Base-by-base conservation (phyloP, 1,139 yeast genomes). In the Eremothecium sinecaudum region DNA sequence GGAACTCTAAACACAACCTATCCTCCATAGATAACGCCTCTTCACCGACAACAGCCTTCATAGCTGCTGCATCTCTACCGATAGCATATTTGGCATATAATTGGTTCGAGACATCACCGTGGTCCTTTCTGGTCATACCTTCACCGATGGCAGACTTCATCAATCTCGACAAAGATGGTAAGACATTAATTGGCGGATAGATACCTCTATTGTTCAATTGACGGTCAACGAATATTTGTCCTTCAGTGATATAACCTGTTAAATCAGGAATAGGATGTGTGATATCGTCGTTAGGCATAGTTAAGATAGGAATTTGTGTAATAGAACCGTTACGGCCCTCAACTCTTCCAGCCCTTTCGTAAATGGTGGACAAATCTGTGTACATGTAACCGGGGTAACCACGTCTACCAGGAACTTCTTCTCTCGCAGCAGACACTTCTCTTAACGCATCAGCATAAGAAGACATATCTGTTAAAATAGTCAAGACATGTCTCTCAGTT, bases 331-430 rank as follows among this genome's bases (percentile, higher is more conserved):
- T 90, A 69, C 98, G 81, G 47, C 99, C 99, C 67, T 92, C 98
- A 46, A 90, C 98, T 71, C 99, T 81, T 62, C 99, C 99, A 29
- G 99, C 99, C 69, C 99, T 82, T 69, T 90, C 99, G 63, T 90
- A 90, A 58, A 90, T 86, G 41, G 97, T 90, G 36, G 97, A 82
- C 71, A 90, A 83, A 79, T 90, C 98, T 34, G 99, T 90, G 69
- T 90, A 90, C 99, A 90, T 90, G 65, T 90, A 90, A 81, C 99
- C 99, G 45, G 99, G 99, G 66, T 90, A 90, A 71, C 99, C 99
- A 78, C 99, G 86, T 75, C 99, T 86, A 72, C 99, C 99, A 57
- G 99, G 99, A 32, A 90, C 99, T 69, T 90, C 99, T 69, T 90
- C 99, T 73, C 99, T 83, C 34, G 99, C 99, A 42, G 99, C 98